A percentile compares a stretch with the other conserved stretches of the same genome.
Evolutionary conservation across 257 asterid genomes (phyloP).

Genomic region (Solanum bulbocastanum): DNA sequence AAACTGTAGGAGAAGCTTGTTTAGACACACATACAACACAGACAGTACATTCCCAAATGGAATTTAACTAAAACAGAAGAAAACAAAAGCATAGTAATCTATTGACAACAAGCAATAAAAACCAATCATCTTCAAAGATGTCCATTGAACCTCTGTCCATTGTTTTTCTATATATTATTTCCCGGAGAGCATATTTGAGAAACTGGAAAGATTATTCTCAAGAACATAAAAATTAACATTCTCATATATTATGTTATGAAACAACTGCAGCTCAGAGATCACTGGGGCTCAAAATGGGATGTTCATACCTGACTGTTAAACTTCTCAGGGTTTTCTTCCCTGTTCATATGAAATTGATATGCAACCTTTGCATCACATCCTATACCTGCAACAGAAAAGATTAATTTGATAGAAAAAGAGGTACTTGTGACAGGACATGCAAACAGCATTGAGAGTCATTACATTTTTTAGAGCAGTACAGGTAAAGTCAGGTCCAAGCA

Average conservation of each 20-base stretch:
- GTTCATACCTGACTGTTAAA: slow-evolving; percentile 61
- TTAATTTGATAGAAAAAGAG: slow-evolving; percentile 1
- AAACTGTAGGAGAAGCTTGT: slow-evolving; percentile 37
- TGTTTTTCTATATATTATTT: not conserved
- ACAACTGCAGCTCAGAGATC: not conserved
- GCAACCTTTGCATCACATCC: slow-evolving; percentile 95
- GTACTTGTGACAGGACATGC: not conserved
- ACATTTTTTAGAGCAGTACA: not conserved
- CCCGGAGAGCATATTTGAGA: not conserved
- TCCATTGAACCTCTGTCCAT: not conserved
- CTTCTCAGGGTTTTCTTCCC: slow-evolving; percentile 78
- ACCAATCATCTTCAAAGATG: not conserved
- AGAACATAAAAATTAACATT: not conserved
- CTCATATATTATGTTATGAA: not conserved
- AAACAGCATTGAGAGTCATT: not conserved
- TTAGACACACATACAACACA: slow-evolving; percentile 13
- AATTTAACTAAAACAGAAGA: not conserved
- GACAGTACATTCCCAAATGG: slow-evolving; percentile 1
- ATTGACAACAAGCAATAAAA: not conserved
- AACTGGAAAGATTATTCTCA: not conserved
- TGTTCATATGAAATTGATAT: slow-evolving; percentile 60
- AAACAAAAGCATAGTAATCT: not conserved
- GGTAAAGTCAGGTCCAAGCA: not conserved
- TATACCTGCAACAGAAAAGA: slow-evolving; percentile 39
- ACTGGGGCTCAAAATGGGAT: not conserved